Base-by-base conservation (phyloP, 116 monocot species). In the Thalassia testudinum region DNA sequence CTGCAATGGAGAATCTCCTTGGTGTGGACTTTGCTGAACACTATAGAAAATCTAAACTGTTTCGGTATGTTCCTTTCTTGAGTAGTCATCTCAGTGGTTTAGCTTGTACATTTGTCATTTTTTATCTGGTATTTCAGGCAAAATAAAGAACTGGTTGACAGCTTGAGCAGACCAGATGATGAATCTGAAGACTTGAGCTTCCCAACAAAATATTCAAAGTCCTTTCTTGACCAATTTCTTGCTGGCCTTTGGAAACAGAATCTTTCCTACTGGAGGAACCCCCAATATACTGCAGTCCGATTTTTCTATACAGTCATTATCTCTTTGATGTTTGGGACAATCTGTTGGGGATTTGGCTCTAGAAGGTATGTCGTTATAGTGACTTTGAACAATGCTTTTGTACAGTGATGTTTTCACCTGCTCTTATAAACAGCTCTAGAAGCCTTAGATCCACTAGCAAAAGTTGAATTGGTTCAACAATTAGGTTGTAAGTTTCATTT, bases 261-360 rank as follows among this genome's bases (percentile, higher is more conserved):
- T 72, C 73, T 86, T n/a, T 99, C 99, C 21, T 99, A 99, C 69
- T 90, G 91, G 99, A 86, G 99, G 66, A 99, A 99, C 54, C 99
- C 99, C 59, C 91, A 90, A 52, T 99, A 99, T 62, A 99, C 99
- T 26, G 99, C 91, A 37, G 99, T 99, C 22, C 86, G 99, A 37
- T 86, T 99, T 71, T 99, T 99, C 70, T 99, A 90, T 57, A 99
- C 99, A 40, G 66, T 83, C 18, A 66, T 91, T 27, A 99, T 99
- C 54, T 99, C 99, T n/a, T 42, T 99, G 53, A 99, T 99, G 90
- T 90, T 99, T 60, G 99, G 99, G 63, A 83, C 99, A 44, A 99
- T 99, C 59, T 99, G 99, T 62, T 99, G 99, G 99, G 67, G 73
- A 59, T 90, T 99, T 62, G 91, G 99, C 38, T 77, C 99, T 28